Evolutionary conservation across 345 rosid species (phyloP).

Genomic region (Psidium guajava): DNA sequence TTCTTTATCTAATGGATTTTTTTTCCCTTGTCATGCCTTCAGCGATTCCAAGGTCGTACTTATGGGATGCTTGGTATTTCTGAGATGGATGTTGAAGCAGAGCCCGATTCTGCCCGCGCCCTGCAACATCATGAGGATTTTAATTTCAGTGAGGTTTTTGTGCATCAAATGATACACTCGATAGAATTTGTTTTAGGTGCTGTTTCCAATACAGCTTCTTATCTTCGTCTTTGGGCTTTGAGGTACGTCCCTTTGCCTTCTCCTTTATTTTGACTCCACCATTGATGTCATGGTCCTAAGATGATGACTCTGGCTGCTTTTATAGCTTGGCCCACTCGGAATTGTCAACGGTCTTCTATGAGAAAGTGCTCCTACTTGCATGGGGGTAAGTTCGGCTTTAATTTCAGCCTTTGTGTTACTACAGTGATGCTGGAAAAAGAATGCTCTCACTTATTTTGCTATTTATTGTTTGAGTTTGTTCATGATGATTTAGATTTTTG

Average conservation of each 20-base stretch:
- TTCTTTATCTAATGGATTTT: background rate
- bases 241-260: conserved; percentile 30
- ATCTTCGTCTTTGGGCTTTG: conserved; percentile 98
- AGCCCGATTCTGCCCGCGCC: conserved; percentile 57
- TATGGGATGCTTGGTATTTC: conserved; percentile 76
- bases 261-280: background rate
- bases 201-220: conserved; percentile 94
- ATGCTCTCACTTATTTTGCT: background rate
- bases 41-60: conserved; percentile 95
- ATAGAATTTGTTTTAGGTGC: conserved; percentile 93
- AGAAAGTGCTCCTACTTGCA: conserved; percentile 88
- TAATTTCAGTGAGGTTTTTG: conserved; percentile 92
- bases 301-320: background rate
- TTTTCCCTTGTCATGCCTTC: background rate
- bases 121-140: conserved; percentile 69
- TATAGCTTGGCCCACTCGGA: conserved; percentile 94
- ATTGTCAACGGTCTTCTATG: conserved; percentile 86
- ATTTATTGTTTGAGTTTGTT: background rate
- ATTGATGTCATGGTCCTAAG: background rate
- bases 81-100: conserved; percentile 66
- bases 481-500: background rate
- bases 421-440: background rate
- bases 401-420: background rate
- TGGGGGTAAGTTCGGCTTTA: conserved; percentile 64
- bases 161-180: conserved; percentile 98